Percentiles rank a stretch among this genome's conserved stretches.
phyloP scores from a whole-genome alignment of 768 basidiomycete genomes.

The Amanita jacksonii region DNA sequence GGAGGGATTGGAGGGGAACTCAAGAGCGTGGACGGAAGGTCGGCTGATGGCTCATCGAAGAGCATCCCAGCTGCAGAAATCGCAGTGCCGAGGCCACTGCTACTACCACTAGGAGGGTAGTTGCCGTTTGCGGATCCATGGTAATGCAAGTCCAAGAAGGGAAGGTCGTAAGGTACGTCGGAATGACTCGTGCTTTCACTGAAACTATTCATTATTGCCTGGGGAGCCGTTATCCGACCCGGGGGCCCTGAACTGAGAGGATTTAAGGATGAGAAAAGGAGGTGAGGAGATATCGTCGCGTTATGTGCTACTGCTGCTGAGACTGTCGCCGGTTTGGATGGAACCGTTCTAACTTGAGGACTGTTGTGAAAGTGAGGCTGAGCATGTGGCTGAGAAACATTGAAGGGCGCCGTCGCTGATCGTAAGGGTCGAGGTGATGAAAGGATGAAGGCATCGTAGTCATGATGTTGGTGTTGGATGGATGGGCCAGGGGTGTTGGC shows the following conservation, averaged over 20 bases:
- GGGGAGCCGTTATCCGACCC: not conserved
- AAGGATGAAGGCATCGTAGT: conserved; percentile 6
- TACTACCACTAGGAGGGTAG: conserved; percentile 4
- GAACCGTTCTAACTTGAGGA: not conserved
- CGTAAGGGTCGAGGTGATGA: conserved; percentile 9
- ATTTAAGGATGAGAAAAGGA: not conserved
- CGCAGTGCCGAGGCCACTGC: too few relatives aligned
- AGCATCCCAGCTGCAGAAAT: conserved; percentile 12
- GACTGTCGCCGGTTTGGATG: not conserved
- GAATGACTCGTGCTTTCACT: conserved; percentile 6
- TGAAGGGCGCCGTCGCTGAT: not conserved
- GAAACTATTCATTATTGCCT: conserved; percentile 19
- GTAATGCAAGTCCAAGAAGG: conserved; percentile 71
- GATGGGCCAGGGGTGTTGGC: not conserved
- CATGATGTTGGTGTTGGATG: conserved; percentile 10
- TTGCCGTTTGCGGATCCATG: conserved; percentile 20
- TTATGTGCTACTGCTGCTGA: not conserved
- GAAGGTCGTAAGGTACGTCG: conserved; percentile 35
- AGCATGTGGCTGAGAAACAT: not conserved
- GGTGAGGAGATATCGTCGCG: conserved; percentile 3
- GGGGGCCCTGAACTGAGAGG: not conserved
- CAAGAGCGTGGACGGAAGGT: not conserved
- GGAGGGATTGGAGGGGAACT: not conserved
- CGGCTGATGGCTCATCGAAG: conserved; percentile 11
- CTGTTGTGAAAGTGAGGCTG: not conserved